Evolutionary conservation across 129 eudicot species (phyloP).

Genomic region (Heracleum sosnowskyi): DNA sequence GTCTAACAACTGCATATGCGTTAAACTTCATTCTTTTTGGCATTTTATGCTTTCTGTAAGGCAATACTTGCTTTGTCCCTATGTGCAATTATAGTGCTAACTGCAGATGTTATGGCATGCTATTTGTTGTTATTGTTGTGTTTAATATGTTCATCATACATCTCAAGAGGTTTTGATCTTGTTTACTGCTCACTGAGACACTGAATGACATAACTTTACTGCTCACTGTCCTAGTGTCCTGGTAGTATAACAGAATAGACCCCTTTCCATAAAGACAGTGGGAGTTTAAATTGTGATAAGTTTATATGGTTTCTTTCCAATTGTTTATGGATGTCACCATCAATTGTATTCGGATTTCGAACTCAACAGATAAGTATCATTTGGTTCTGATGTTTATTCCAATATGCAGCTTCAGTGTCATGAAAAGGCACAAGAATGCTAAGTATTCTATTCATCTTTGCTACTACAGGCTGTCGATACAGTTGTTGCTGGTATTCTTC

Average conservation of each 20-base stretch:
- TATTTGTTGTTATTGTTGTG: too few species aligned
- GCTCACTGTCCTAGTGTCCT: background rate
- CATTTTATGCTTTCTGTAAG: background rate
- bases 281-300: background rate
- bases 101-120: background rate
- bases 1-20: background rate
- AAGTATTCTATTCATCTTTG: background rate
- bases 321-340: background rate
- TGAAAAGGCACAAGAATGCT: background rate
- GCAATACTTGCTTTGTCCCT: background rate
- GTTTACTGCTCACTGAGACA: background rate
- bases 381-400: background rate
- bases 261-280: background rate
- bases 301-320: background rate
- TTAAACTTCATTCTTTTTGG: background rate
- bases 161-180: background rate
- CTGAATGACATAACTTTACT: background rate
- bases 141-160: background rate
- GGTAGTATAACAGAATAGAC: background rate
- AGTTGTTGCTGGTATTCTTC: constrained; percentile 86
- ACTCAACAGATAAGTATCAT: background rate
- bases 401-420: background rate
- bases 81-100: background rate
- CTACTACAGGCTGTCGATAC: constrained; percentile 75
- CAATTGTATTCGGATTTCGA: background rate